Evolutionary conservation across 2,329 filamentous ascomycete genomes (phyloP).

Genomic region (Emergomyces pasteurianus): DNA sequence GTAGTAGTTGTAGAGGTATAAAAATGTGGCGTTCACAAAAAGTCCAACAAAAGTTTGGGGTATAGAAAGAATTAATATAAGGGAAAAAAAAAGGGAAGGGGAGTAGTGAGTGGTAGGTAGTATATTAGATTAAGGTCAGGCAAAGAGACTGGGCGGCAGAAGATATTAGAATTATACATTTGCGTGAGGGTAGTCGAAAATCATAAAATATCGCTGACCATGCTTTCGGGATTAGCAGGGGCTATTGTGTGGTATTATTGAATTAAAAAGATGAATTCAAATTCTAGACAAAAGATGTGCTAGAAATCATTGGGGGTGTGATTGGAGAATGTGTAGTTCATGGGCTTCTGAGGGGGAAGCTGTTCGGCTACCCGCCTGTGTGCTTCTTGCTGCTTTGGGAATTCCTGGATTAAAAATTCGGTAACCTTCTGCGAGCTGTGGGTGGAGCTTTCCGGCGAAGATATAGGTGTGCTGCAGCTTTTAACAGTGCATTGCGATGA

Average conservation of each 20-base stretch:
- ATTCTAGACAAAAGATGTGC: background rate
- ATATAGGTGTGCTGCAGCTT: constrained; percentile 18
- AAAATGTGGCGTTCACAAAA: background rate
- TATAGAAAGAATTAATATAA: no score
- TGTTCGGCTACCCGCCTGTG: constrained; percentile 33
- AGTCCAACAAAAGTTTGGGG: no score
- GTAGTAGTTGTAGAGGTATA: background rate
- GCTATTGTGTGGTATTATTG: background rate
- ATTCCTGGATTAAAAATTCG: constrained; percentile 35
- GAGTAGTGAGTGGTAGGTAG: background rate
- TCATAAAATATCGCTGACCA: background rate
- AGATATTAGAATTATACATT: constrained; percentile 2
- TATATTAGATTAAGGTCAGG: background rate
- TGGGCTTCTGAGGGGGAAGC: constrained; percentile 28
- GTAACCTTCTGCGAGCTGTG: constrained; percentile 19
- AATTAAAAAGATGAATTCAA: background rate
- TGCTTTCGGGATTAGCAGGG: background rate
- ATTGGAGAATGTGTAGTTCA: constrained; percentile 34
- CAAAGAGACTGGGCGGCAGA: background rate
- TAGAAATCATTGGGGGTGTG: constrained; percentile 28
- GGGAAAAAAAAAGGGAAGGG: no score
- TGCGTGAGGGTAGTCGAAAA: background rate
- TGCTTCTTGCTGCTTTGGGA: constrained; percentile 32
- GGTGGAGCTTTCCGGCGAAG: constrained; percentile 6
- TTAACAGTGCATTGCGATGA: constrained; percentile 23